Percentiles rank a stretch among this genome's conserved stretches.
Conservation (phyloP, 768 basidiomycete genomes). For the Solioccasus polychromus region DNA sequence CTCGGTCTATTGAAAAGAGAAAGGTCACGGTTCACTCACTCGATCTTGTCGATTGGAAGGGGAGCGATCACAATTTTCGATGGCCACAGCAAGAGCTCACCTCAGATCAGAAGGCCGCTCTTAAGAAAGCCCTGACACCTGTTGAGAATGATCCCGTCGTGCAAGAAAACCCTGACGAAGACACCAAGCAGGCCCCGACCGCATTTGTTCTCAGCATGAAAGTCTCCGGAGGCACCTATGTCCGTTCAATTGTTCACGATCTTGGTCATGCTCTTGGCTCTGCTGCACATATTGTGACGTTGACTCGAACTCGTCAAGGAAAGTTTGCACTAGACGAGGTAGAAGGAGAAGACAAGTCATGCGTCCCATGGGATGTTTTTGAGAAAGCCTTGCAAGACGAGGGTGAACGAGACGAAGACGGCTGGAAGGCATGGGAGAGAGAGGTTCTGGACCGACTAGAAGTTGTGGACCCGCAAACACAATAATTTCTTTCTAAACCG, state of each 20-base stretch:
- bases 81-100: conserved; percentile 75
- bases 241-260: conserved; percentile 94
- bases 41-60: conserved; percentile 77
- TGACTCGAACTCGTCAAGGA: conserved; percentile 88
- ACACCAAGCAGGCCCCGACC: conserved; percentile 48
- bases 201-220: conserved; percentile 89
- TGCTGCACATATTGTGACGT: conserved; percentile 90
- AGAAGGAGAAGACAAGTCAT: conserved; percentile 54
- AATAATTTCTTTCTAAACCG: conserved; percentile 1
- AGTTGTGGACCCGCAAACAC: conserved; percentile 40
- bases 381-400: conserved; percentile 50
- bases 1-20: conserved; percentile 89
- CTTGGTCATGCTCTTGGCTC: conserved; percentile 80
- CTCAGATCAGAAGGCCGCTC: conserved; percentile 62
- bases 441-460: conserved; percentile 69
- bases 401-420: conserved; percentile 62
- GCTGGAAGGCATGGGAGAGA: conserved; percentile 79
- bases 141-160: conserved; percentile 39
- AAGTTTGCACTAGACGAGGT: conserved; percentile 57
- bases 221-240: conserved; percentile 96
- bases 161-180: conserved; percentile 31
- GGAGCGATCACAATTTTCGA: conserved; percentile 66
- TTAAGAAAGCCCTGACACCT: conserved; percentile 61
- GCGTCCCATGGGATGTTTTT: conserved; percentile 76
- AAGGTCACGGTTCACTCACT: conserved; percentile 79